These are phyloP conservation scores for Exophiala calicioides DNA, from an alignment of 2,329 filamentous ascomycete species.

Conservation along the genomic window DNA sequence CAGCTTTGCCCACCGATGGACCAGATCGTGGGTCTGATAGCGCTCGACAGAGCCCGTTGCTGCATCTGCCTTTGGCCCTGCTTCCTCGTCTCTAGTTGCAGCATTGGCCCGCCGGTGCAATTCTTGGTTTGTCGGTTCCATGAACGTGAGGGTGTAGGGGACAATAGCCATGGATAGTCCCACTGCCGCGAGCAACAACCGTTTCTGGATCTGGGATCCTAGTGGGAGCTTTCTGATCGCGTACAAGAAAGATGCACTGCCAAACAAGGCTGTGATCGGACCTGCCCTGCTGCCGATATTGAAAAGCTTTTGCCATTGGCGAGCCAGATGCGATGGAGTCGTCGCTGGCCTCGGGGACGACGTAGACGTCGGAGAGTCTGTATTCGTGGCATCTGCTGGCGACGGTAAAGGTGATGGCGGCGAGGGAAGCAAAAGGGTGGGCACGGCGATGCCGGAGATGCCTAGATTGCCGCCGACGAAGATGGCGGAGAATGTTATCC, in stretches of 20 bases:
- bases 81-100: conserved; percentile 12
- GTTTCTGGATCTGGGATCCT: conserved; percentile 3
- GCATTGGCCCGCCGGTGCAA: conserved; percentile 13
- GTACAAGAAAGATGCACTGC: conserved; percentile 12
- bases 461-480: conserved; percentile 15
- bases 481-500: conserved; percentile 16
- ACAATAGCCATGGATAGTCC: conserved; percentile 7
- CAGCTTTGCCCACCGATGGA: conserved; percentile 17
- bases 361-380: conserved; percentile 10
- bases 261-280: conserved; percentile 10
- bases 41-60: conserved; percentile 7
- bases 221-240: conserved; percentile 2
- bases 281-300: conserved; percentile 19
- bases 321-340: conserved; percentile 11
- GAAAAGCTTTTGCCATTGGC: conserved; percentile 16
- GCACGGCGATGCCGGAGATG: conserved; percentile 11
- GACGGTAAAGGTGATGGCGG: conserved; percentile 10
- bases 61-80: conserved; percentile 4
- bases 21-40: conserved; percentile 16
- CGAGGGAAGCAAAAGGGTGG: conserved; percentile 9
- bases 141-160: conserved; percentile 17
- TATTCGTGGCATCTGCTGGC: conserved; percentile 8
- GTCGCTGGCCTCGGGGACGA: conserved; percentile 12
- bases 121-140: conserved; percentile 21
- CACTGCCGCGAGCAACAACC: conserved; percentile 11